Conservation (phyloP, 1,284 basidiomycete species). For the Marasmius fiardii region DNA sequence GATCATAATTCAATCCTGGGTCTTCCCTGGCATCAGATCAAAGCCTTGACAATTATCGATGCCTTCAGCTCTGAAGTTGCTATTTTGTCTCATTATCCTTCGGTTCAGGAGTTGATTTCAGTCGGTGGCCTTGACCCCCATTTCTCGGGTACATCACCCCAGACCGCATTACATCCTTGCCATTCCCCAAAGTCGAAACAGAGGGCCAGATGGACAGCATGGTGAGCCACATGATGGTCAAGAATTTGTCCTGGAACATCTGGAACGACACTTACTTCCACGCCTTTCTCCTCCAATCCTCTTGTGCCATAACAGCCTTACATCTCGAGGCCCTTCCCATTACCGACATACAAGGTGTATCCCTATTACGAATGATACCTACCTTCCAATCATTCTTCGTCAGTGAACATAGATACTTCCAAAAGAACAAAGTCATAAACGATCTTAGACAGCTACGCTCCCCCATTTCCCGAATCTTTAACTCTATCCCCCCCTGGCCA, state of each 20-base stretch:
- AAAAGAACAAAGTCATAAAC: background rate
- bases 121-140: background rate
- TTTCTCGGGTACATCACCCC: background rate
- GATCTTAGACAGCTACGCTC: too few species aligned
- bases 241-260: background rate
- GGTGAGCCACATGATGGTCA: background rate
- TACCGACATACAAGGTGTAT: background rate
- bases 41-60: background rate
- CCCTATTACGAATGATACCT: background rate
- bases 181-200: background rate
- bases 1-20: background rate
- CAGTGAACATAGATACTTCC: background rate
- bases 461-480: too few species aligned
- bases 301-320: background rate
- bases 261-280: background rate
- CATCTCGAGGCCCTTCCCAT: background rate
- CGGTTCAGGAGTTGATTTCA: background rate
- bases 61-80: too few species aligned
- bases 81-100: background rate
- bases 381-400: background rate
- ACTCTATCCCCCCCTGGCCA: too few species aligned
- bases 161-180: background rate
- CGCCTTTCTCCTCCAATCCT: background rate
- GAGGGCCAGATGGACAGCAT: background rate
- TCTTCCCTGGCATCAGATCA: background rate